Evolutionary conservation across 345 rosid species (phyloP), one percentile per base, ranked within the genome.

Genomic region (Punica granatum): DNA sequence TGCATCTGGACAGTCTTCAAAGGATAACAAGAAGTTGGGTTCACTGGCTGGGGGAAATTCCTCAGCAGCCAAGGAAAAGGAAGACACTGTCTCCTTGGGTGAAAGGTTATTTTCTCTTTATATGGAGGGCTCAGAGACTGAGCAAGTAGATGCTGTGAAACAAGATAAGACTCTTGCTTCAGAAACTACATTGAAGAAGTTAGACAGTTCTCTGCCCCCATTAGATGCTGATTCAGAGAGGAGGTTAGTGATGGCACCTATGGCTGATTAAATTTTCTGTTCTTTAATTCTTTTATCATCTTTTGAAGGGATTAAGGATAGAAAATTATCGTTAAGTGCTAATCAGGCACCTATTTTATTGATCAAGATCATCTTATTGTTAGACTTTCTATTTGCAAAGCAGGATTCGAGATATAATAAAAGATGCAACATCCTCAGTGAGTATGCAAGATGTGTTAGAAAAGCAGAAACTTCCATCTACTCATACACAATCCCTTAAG

Each of bases 141-240:
- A 75, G 65, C 69, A 43, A 69, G 78, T 23, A 67, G 77, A 73
- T 63, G 68, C 30, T 67, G 76, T 67, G 67, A 81, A 72, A 60
- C 80, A 73, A 70, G 72, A 42, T 44, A 78, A 73, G 66, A 53
- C 67, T 34, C 70, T 37, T 39, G 33, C 60, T 4, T 60, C 59
- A 46, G 69, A 67, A 65, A 51, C 75, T 72, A 33, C 66, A 15
- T 25, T 69, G 14, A 79, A 67, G 79, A 78, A 72, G 63, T 71
- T 74, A 34, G 77, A 73, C 70, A 67, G 51, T 67, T 81, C 70
- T 49, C 60, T 75, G 30, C 79, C 70, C 63, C 56, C 78, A 32
- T 75, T 91, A 70, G 97, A 94, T 78, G 81, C 74, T 53, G 89
- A 83, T 65, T 67, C 91, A 34, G 77, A 86, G 82, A 86, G 82